Evolutionary conservation across 2,329 filamentous ascomycete species (phyloP).

Genomic region (Dendrostoma leiphaemia): DNA sequence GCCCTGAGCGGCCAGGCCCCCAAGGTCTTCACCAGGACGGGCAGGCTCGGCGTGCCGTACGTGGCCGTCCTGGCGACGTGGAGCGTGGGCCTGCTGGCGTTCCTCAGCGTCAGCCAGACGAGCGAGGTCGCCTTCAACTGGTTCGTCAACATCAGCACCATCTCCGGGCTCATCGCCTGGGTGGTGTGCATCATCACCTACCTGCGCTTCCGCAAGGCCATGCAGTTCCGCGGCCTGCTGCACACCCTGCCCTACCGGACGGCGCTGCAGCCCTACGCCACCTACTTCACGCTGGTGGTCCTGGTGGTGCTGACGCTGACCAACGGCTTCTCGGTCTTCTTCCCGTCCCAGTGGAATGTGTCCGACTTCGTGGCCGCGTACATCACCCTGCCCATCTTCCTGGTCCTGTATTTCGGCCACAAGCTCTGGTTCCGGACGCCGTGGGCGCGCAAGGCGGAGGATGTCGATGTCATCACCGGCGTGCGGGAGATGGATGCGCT

Average conservation of each 20-base stretch:
- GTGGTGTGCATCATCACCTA: constrained; percentile 58
- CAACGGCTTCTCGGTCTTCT: constrained; percentile 76
- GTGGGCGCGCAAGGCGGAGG: constrained; percentile 37
- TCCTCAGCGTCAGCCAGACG: constrained; percentile 64
- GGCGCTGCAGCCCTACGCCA: constrained; percentile 59
- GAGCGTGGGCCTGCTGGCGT: constrained; percentile 64
- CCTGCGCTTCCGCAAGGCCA: constrained; percentile 57
- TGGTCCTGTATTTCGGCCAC: constrained; percentile 60
- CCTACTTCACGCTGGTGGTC: constrained; percentile 57
- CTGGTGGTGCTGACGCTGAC: constrained; percentile 65
- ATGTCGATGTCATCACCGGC: constrained; percentile 57
- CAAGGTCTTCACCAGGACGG: constrained; percentile 56
- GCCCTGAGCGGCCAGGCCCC: constrained; percentile 67
- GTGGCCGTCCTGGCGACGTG: constrained; percentile 52
- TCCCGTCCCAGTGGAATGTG: constrained; percentile 60
- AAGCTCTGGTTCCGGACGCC: constrained; percentile 49
- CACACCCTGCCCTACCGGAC: constrained; percentile 51
- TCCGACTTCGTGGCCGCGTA: constrained; percentile 65
- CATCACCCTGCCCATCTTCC: constrained; percentile 61
- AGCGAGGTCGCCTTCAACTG: constrained; percentile 66
- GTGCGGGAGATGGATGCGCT: constrained; percentile 63
- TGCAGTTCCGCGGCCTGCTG: constrained; percentile 49
- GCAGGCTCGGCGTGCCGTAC: constrained; percentile 59
- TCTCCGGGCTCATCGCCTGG: constrained; percentile 60
- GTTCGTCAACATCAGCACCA: constrained; percentile 69